Conservation (phyloP, 345 rosid species). For the Tarenaya hassleriana region DNA sequence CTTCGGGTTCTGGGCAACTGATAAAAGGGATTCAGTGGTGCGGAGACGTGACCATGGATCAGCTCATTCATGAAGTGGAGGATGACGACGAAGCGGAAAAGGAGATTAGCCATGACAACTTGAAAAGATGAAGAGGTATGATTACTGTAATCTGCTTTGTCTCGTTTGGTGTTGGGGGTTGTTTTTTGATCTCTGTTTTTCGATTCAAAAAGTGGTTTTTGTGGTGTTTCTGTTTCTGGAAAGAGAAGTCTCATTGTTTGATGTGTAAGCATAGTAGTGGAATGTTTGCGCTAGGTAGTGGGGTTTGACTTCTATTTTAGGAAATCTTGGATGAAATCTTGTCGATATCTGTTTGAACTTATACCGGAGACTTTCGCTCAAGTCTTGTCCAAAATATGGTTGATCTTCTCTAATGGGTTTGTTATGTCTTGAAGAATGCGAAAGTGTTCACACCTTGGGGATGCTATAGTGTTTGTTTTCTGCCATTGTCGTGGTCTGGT, state of each 20-base stretch:
- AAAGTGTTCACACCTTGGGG: neutral
- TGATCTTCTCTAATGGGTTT: no score
- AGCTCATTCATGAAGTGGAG: conserved; percentile 63
- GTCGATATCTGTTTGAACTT: no score
- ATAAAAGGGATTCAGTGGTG: conserved; percentile 92
- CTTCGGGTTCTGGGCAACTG: conserved; percentile 71
- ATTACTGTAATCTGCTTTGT: neutral
- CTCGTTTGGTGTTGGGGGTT: neutral
- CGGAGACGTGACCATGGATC: conserved; percentile 81
- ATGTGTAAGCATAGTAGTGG: no score
- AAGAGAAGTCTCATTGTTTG: no score
- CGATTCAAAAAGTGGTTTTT: neutral
- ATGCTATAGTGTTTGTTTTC: neutral
- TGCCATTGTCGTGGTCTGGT: neutral
- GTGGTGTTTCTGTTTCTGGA: no score
- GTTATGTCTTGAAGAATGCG: neutral
- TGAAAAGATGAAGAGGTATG: conserved; percentile 70
- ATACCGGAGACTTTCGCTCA: no score
- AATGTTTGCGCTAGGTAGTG: no score
- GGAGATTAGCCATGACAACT: conserved; percentile 48
- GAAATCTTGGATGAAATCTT: no score
- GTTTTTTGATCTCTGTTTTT: neutral
- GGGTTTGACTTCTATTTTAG: no score
- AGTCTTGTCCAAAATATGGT: no score
- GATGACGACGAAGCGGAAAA: conserved; percentile 37